Evolutionary conservation across 345 rosid species (phyloP), one percentile per base, ranked within the genome.

Genomic region (Eucalyptus polyanthemos): DNA sequence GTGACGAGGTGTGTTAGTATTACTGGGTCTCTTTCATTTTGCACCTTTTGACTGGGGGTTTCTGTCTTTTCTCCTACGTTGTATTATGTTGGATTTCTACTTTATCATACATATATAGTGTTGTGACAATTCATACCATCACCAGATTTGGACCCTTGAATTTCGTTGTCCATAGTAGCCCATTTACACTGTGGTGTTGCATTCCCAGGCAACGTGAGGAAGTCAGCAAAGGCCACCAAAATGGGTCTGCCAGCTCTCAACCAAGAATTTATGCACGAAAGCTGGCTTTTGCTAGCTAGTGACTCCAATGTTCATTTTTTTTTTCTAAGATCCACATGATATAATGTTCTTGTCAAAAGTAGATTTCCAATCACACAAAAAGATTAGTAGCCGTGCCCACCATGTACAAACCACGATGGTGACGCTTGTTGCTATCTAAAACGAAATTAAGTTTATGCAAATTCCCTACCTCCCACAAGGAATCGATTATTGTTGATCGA

Each of bases 1-100:
- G 98, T 87, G 97, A 95, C 92, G 97, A 90, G 80, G 87, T 86
- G 58, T 90, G 86, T 86, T 86, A 50, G 88, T 65, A 34, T 19
- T 21, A 60, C 49, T 56, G 87, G 91, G 90, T 76, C 65, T 89
- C 53, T 60, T 80, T 69, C 81, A 5, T 72, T 72, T 72, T 72
- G 58, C 81, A 72, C 25, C 14, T 37, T 72, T 37, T 72, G 11
- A 17, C 7, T 72, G 27, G 81, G 44, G 25, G 40, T 72, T 76
- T 37, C 12, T 19, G 27, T 76, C 81, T 17, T 19, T 87, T 88
- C 86, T 76, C 87, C 50, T 88, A 5, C 86, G 86, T 86, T 76
- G 87, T 90, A 76, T 31, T 88, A 69, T 89, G 37, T 65, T 88
- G 89, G 86, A 60, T 90, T 16, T 65, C 72, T 69, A 47, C 47